Evolutionary conservation across 441 rosid species (phyloP).

Genomic region (Erodium moschatum): DNA sequence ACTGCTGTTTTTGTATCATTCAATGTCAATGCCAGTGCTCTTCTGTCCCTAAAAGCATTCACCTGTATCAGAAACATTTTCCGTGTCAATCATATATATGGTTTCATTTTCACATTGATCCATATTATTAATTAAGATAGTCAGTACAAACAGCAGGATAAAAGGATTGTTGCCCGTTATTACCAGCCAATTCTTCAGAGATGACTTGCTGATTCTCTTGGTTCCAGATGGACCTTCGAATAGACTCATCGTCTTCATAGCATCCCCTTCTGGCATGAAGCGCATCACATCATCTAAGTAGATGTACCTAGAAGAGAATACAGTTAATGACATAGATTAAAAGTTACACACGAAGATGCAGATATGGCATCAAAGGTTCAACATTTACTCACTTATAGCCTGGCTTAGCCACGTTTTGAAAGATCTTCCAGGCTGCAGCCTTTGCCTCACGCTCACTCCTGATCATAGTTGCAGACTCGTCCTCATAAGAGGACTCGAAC

Average conservation of each 20-base stretch:
- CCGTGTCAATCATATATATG: too few relatives aligned
- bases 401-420: slow-evolving; percentile 44
- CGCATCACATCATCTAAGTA: slow-evolving; percentile 62
- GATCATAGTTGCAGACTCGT: slow-evolving; percentile 50
- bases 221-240: slow-evolving; percentile 59
- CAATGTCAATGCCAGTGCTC: slow-evolving; percentile 36
- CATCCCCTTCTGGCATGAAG: slow-evolving; percentile 65
- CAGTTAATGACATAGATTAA: too few relatives aligned
- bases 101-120: too few relatives aligned
- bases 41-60: slow-evolving; percentile 42
- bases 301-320: slow-evolving; percentile 36
- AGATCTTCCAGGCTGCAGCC: slow-evolving; percentile 72
- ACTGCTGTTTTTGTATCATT: slow-evolving; percentile 6
- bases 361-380: too few relatives aligned
- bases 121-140: too few relatives aligned
- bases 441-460: slow-evolving; percentile 67
- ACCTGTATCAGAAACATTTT: slow-evolving; percentile 26
- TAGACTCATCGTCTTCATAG: slow-evolving; percentile 49
- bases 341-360: too few relatives aligned
- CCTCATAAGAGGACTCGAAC: slow-evolving; percentile 31
- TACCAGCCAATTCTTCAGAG: slow-evolving; percentile 85
- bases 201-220: slow-evolving; percentile 47
- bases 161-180: slow-evolving; percentile 6
- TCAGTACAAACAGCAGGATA: neutral
- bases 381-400: slow-evolving; percentile 41